Conservation (phyloP, 2,329 filamentous ascomycete species). For the Gaeumannomyces tritici region DNA sequence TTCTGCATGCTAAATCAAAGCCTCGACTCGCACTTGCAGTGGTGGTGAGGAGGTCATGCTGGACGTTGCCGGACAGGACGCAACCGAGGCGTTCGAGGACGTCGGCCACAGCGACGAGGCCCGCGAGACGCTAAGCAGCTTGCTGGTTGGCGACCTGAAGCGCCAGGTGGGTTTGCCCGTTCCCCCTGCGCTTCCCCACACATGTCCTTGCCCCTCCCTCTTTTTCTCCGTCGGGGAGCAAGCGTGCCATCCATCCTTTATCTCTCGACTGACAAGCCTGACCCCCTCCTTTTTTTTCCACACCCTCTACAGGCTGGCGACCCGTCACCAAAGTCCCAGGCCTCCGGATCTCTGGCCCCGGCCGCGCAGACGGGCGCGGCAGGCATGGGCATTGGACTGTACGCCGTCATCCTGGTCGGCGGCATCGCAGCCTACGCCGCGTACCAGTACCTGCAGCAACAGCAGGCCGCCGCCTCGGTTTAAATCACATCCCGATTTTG, state of each 20-base stretch:
- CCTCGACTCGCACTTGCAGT: constrained; percentile 33
- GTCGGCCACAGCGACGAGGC: constrained; percentile 99
- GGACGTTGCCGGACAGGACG: constrained; percentile 91
- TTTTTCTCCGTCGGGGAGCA: background rate
- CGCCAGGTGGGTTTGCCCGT: constrained; percentile 52
- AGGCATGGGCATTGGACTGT: constrained; percentile 67
- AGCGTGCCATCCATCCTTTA: background rate
- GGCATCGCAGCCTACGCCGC: constrained; percentile 67
- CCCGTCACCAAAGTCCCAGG: constrained; percentile 57
- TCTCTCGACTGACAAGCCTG: background rate
- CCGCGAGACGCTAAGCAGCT: constrained; percentile 76
- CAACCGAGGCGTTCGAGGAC: constrained; percentile 97
- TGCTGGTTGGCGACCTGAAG: constrained; percentile 71
- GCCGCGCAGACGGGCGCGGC: constrained; percentile 38
- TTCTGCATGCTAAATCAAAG: too few relatives aligned
- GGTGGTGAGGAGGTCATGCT: constrained; percentile 97
- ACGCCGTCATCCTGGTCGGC: constrained; percentile 70
- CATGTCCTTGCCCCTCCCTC: background rate
- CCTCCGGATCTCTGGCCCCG: constrained; percentile 36
- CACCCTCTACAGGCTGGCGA: constrained; percentile 62
- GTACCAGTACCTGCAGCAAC: constrained; percentile 75
- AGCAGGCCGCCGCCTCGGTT: constrained; percentile 15
- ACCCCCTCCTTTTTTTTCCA: constrained; percentile 3
- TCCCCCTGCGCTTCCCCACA: too few relatives aligned
- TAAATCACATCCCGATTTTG: constrained; percentile 9